Evolutionary conservation across 257 asterid species (phyloP), one percentile per base, ranked within the genome.

Genomic region (Echium plantagineum): DNA sequence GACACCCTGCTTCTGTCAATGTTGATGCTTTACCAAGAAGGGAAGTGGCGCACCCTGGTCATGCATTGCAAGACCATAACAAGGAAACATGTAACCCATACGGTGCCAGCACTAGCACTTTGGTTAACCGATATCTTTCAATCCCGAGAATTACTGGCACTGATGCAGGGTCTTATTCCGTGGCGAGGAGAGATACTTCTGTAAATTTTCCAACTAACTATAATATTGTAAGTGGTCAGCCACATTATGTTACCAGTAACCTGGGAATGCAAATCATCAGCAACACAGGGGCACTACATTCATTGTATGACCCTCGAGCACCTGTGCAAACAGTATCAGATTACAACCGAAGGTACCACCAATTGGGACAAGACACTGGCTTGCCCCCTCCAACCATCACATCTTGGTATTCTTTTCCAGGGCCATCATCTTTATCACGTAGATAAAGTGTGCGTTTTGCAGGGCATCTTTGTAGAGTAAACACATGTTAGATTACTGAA

Each of bases 61-160:
- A 42, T 32, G 57, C 65, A 60, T 65, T 52, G 46, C 32, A 51
- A 55, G 74, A 65, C 58, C 51, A 57, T 7, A 20, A 10, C 13
- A 71, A 52, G 28, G 58, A 63, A 52, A 62, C 52, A 6, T 66
- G 13, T 61, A 38, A 78, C 66, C 94, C 96, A 58, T 84, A 83
- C 38, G 85, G 72, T 49, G 89, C 85, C 55, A 74, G 74, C 77
- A 87, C 89, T 58, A 55, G 81, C 53, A 69, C 85, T 42, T 55
- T 90, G 79, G 95, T 91, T 5, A 82, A 83, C 53, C 79, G 85
- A 4, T 87, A 83, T 70, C 82, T 85, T 15, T 19, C 82, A 9
- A 59, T 77, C 57, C 83, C 96, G 1, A 68, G 71, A 69, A 57
- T 30, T 7, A 30, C 48, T 7, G 67, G 61, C 20, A 31, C 64